Evolutionary conservation across 2,329 filamentous ascomycete genomes (phyloP).

Genomic region (Fonsecaea erecta): DNA sequence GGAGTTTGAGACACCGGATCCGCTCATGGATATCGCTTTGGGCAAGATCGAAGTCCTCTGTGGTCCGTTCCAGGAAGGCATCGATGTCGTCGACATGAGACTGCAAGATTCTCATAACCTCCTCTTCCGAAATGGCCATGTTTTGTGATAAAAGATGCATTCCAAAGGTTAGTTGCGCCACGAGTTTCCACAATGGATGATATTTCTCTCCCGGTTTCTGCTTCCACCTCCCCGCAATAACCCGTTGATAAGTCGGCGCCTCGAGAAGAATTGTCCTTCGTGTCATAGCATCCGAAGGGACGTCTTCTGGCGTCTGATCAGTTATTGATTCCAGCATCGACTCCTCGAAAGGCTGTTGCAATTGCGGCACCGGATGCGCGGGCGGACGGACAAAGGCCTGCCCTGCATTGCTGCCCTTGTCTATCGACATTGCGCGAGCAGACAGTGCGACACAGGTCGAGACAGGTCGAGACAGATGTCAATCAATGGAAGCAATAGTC

Average conservation of each 20-base stretch:
- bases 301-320: slow-evolving; percentile 39
- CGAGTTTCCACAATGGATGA: slow-evolving; percentile 86
- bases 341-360: slow-evolving; percentile 53
- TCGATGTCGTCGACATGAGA: slow-evolving; percentile 93
- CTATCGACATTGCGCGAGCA: slow-evolving; percentile 26
- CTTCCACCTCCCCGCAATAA: slow-evolving; percentile 76
- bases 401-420: slow-evolving; percentile 21
- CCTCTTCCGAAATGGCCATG: slow-evolving; percentile 83
- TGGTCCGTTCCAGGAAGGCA: slow-evolving; percentile 81
- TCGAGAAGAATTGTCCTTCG: slow-evolving; percentile 72
- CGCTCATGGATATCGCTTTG: slow-evolving; percentile 78
- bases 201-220: slow-evolving; percentile 75
- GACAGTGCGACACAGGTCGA: background rate
- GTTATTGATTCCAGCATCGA: slow-evolving; percentile 48
- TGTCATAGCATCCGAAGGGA: slow-evolving; percentile 47
- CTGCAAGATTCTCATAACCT: slow-evolving; percentile 87
- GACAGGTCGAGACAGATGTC: slow-evolving; percentile 13
- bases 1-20: slow-evolving; percentile 77
- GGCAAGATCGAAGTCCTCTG: slow-evolving; percentile 82
- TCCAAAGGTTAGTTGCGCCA: slow-evolving; percentile 91
- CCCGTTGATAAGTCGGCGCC: slow-evolving; percentile 68
- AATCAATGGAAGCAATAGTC: background rate
- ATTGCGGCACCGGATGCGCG: slow-evolving; percentile 48
- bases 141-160: slow-evolving; percentile 84
- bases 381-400: slow-evolving; percentile 38